A percentile compares a stretch with the other conserved stretches of the same genome.
Conservation (phyloP, 805 yeast species). For the Pichia californica region DNA sequence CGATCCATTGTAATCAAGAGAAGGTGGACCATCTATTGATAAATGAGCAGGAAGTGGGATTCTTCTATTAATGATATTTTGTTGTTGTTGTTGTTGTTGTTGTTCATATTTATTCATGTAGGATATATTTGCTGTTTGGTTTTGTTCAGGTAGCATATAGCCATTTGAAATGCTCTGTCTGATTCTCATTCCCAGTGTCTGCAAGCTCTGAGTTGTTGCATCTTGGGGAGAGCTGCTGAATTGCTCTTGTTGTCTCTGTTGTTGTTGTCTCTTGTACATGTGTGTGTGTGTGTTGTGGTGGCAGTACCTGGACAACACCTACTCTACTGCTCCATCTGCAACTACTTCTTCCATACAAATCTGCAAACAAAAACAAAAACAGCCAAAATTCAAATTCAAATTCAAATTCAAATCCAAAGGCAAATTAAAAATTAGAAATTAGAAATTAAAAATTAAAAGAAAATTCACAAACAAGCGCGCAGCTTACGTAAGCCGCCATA, state of each 20-base stretch:
- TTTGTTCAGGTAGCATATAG: constrained; percentile 27
- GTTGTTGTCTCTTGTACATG: constrained; percentile 8
- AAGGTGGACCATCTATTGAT: constrained; percentile 34
- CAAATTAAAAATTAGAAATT: too few relatives aligned
- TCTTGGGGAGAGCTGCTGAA: constrained; percentile 10
- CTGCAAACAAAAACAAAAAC: too few relatives aligned
- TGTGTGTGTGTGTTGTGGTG: constrained; percentile 4
- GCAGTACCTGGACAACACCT: too few relatives aligned
- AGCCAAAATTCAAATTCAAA: too few relatives aligned
- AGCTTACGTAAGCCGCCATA: too few relatives aligned
- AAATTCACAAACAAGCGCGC: too few relatives aligned
- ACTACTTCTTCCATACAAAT: too few relatives aligned
- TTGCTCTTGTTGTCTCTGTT: neutral
- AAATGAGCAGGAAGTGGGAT: constrained; percentile 36
- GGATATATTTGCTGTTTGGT: neutral
- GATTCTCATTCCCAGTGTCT: constrained; percentile 64
- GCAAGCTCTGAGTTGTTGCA: constrained; percentile 34
- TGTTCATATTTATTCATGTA: constrained; percentile 12
- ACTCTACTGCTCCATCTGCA: too few relatives aligned
- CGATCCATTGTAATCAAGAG: constrained; percentile 36
- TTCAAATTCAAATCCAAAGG: too few relatives aligned
- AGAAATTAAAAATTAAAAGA: too few relatives aligned
- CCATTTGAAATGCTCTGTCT: constrained; percentile 64
- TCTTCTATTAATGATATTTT: constrained; percentile 3
- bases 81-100: constrained; percentile 11